These are phyloP conservation scores for Boletus smithii DNA, from an alignment of 1,284 basidiomycete genomes.

Conservation along the genomic window DNA sequence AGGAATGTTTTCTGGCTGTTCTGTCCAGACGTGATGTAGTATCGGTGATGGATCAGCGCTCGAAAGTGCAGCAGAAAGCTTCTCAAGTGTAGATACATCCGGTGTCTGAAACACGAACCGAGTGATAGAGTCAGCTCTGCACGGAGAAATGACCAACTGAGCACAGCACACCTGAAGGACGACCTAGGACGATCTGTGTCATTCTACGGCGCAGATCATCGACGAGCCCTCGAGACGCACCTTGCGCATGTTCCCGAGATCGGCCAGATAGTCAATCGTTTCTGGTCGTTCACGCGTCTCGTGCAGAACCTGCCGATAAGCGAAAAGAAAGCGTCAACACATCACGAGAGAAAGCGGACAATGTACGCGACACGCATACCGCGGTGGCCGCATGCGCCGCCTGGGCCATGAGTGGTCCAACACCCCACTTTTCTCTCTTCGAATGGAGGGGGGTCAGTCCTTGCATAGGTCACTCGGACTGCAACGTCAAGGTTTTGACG, in stretches of 20 bases:
- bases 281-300: constrained; percentile 40
- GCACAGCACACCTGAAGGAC: constrained; percentile 37
- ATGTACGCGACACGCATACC: constrained; percentile 22
- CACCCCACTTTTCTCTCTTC: constrained; percentile 46
- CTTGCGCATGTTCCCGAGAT: constrained; percentile 44
- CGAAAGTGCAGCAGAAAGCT: constrained; percentile 35
- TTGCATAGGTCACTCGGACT: not conserved
- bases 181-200: constrained; percentile 27
- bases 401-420: constrained; percentile 56
- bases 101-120: constrained; percentile 31
- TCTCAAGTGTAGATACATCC: constrained; percentile 34
- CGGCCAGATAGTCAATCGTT: constrained; percentile 40
- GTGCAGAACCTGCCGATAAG: constrained; percentile 38
- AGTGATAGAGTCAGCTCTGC: not conserved
- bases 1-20: constrained; percentile 50
- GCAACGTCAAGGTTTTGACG: not conserved
- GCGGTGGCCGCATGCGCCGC: constrained; percentile 52
- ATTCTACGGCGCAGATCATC: constrained; percentile 3
- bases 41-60: constrained; percentile 19
- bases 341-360: not conserved
- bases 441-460: not conserved
- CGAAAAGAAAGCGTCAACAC: too few relatives aligned
- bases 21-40: constrained; percentile 49
- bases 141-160: not conserved
- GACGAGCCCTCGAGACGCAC: constrained; percentile 10